phyloP scores from a whole-genome alignment of 2,329 filamentous ascomycete species.

The Cercospora sp. region DNA sequence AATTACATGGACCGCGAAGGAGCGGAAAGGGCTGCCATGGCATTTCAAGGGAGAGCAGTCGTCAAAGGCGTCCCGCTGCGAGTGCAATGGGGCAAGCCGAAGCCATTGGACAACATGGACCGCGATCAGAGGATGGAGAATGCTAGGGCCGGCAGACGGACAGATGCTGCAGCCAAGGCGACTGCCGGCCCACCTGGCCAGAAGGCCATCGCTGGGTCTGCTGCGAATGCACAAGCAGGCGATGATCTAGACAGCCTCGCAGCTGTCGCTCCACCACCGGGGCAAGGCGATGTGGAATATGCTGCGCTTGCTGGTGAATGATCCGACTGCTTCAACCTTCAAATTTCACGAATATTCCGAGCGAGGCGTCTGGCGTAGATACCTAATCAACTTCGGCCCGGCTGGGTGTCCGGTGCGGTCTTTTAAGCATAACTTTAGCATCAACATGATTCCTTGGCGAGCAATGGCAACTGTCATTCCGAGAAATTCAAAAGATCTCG shows the following conservation, averaged over 20 bases:
- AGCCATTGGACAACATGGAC: slow-evolving; percentile 87
- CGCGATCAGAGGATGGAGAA: slow-evolving; percentile 79
- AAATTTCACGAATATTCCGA: not conserved
- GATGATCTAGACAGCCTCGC: slow-evolving; percentile 47
- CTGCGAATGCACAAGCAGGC: slow-evolving; percentile 45
- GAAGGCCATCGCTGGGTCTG: slow-evolving; percentile 35
- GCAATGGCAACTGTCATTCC: not conserved
- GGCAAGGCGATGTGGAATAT: slow-evolving; percentile 75
- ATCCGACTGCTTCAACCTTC: not conserved
- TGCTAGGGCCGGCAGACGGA: slow-evolving; percentile 71
- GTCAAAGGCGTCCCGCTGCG: slow-evolving; percentile 88
- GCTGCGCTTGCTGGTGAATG: slow-evolving; percentile 80
- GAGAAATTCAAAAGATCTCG: not conserved
- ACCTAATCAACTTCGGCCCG: not conserved
- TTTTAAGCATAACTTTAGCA: not conserved
- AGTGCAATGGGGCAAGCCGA: slow-evolving; percentile 90
- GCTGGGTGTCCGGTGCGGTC: not conserved
- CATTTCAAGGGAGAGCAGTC: slow-evolving; percentile 83
- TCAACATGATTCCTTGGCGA: not conserved
- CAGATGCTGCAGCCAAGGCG: slow-evolving; percentile 34
- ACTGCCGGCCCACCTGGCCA: slow-evolving; percentile 31
- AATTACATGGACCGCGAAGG: slow-evolving; percentile 85
- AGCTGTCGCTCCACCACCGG: slow-evolving; percentile 74
- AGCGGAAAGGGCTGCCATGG: slow-evolving; percentile 80
- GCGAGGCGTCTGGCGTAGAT: slow-evolving; percentile 19